These are phyloP conservation scores for Gamsiella multidivaricata DNA, from an alignment of 192 early-diverging fungal species.

Conservation along the genomic window DNA sequence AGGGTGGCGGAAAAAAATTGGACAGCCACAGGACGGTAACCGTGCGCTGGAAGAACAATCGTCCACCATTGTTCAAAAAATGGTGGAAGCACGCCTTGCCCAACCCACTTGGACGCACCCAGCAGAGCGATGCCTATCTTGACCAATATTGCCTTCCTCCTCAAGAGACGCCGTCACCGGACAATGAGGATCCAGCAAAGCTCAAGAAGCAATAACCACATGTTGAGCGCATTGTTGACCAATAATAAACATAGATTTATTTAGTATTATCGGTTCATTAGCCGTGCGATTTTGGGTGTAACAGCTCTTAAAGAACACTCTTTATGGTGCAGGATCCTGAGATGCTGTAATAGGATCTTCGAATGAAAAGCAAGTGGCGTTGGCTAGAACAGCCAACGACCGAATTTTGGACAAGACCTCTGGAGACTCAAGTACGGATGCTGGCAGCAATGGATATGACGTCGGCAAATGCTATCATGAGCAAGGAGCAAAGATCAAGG, in stretches of 20 bases:
- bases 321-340: not conserved
- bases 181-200: no score
- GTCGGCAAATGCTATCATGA: conserved; percentile 70
- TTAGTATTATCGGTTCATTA: no score
- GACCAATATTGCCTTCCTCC: conserved; percentile 16
- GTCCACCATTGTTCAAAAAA: conserved; percentile 6
- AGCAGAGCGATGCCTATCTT: conserved; percentile 23
- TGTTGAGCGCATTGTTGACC: no score
- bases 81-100: conserved; percentile 41
- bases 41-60: conserved; percentile 48
- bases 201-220: not conserved
- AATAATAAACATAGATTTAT: no score
- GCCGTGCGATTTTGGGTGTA: no score
- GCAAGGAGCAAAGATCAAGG: not conserved
- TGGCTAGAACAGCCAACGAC: conserved; percentile 60
- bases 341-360: conserved; percentile 18
- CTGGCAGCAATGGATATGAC: conserved; percentile 72
- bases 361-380: conserved; percentile 60
- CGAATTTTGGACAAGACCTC: conserved; percentile 70
- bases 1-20: not conserved
- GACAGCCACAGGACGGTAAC: not conserved
- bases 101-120: conserved; percentile 30
- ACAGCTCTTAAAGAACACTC: not conserved
- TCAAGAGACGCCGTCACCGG: no score
- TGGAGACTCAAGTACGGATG: conserved; percentile 64